phyloP scores from a whole-genome alignment of 2,329 filamentous ascomycete genomes.

The Fusarium fujikuroi region DNA sequence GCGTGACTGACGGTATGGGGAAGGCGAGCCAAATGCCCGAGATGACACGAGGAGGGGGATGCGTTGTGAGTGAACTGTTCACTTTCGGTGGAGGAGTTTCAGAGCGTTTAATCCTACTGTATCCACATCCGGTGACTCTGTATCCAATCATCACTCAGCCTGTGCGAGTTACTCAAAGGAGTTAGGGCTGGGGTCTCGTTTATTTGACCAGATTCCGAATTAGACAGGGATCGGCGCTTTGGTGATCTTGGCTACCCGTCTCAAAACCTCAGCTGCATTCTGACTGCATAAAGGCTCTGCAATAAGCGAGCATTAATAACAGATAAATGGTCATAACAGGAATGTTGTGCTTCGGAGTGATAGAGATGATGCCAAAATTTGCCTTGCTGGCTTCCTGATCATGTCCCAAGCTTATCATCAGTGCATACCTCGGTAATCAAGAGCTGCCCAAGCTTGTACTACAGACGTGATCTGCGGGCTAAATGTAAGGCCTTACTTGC shows the following conservation, averaged over 20 bases:
- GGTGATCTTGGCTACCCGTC: neutral
- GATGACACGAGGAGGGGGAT: neutral
- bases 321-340: neutral
- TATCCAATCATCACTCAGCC: slow-evolving; percentile 6
- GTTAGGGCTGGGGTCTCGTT: neutral
- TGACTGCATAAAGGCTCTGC: neutral
- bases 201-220: neutral
- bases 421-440: neutral
- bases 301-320: neutral
- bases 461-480: neutral
- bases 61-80: slow-evolving; percentile 1
- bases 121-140: neutral
- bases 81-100: slow-evolving; percentile 1
- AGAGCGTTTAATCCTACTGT: neutral
- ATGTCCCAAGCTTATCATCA: neutral
- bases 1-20: neutral
- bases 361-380: fast-evolving
- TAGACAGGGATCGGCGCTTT: neutral
- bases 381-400: neutral
- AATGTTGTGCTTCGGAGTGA: fast-evolving
- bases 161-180: slow-evolving; percentile 27
- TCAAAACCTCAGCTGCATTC: neutral
- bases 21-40: neutral
- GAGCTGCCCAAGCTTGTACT: neutral
- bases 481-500: neutral